Evolutionary conservation across 2,329 filamentous ascomycete species (phyloP), one percentile per base, ranked within the genome.

Genomic region (Corniculantispora saksenae): DNA sequence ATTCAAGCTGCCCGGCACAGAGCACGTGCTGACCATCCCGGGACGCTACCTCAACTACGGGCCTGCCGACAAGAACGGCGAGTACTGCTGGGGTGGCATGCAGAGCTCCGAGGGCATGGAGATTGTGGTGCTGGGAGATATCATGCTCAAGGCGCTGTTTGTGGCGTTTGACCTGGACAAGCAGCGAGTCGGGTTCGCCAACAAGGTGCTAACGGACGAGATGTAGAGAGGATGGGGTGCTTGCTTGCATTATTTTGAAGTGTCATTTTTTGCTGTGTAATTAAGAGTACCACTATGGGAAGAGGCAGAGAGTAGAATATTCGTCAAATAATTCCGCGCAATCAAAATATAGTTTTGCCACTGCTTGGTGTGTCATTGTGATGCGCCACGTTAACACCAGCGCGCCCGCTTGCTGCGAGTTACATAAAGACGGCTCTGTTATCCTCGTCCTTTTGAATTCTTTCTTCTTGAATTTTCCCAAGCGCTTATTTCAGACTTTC

Each of bases 131-230:
- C 85, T 94, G 64, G 92, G 92, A 12, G 91, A 94, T 67, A 82
- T 91, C 64, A 92, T 93, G 80, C 83, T 95, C 69, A 95, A 95
- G 85, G 86, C 86, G 63, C 82, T 91, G 68, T 93, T 91, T 73
- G 87, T 90, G 35, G 86, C 92, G 56, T 93, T 92, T 75, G 89
- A 93, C 57, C 68, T 83, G 13, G 77, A 80, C 57, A 73, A 70
- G 17, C 72, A 74, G 17, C 72, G 69, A 19, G 71, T 79, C 29
- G 82, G 82, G 1, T 79, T 84, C 66, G 82, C 81, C 56, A 77
- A 77, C 67, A 84, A 84, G 75, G 64, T 70, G 15, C 70, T 82
- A 45, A 64, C 71, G 38, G 66, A 74, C 66, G 43, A 57, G 40
- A 23, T 35, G 48, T 61, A 65, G 51, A 25, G 38, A 55, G 60